A percentile compares a stretch with the other conserved stretches of the same genome.
These are phyloP conservation scores for Alternaria gaisen DNA, from an alignment of 2,329 filamentous ascomycete species.

Conservation along the genomic window DNA sequence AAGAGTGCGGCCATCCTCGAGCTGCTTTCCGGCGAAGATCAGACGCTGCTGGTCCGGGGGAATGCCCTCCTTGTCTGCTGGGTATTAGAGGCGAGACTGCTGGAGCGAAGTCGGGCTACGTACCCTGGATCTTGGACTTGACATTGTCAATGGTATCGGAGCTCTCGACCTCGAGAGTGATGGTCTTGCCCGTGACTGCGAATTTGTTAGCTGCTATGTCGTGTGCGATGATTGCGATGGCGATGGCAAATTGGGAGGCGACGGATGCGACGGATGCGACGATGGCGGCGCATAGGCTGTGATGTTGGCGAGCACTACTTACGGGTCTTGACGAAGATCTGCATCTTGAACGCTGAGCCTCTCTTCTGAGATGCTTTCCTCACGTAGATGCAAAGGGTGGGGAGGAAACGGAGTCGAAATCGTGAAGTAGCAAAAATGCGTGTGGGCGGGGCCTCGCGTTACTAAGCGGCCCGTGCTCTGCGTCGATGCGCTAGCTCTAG, in stretches of 20 bases:
- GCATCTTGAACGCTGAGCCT: slow-evolving; percentile 65
- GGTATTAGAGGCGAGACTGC: slow-evolving; percentile 31
- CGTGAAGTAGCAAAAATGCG: slow-evolving; percentile 25
- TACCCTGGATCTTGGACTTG: slow-evolving; percentile 92
- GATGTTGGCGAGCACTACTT: slow-evolving; percentile 55
- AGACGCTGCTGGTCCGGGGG: slow-evolving; percentile 98
- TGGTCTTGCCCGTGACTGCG: slow-evolving; percentile 96
- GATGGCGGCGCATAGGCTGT: neutral
- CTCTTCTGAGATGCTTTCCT: slow-evolving; percentile 17
- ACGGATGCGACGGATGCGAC: neutral
- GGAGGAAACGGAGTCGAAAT: slow-evolving; percentile 18
- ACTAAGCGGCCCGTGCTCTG: slow-evolving; percentile 17
- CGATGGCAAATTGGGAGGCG: neutral
- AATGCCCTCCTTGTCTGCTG: slow-evolving; percentile 98
- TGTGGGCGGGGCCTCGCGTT: slow-evolving; percentile 32
- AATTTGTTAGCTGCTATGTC: slow-evolving; percentile 23
- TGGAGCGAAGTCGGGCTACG: slow-evolving; percentile 26
- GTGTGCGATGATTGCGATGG: neutral
- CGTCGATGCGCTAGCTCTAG: neutral
- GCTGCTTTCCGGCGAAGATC: slow-evolving; percentile 99
- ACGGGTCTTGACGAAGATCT: slow-evolving; percentile 98
- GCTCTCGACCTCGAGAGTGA: slow-evolving; percentile 99
- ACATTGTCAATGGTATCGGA: slow-evolving; percentile 99
- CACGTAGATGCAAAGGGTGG: slow-evolving; percentile 19
- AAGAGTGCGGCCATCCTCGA: slow-evolving; percentile 98